These are phyloP conservation scores for Melampsora abietis-canadensis DNA, from an alignment of 1,284 basidiomycete species.

Conservation along the genomic window DNA sequence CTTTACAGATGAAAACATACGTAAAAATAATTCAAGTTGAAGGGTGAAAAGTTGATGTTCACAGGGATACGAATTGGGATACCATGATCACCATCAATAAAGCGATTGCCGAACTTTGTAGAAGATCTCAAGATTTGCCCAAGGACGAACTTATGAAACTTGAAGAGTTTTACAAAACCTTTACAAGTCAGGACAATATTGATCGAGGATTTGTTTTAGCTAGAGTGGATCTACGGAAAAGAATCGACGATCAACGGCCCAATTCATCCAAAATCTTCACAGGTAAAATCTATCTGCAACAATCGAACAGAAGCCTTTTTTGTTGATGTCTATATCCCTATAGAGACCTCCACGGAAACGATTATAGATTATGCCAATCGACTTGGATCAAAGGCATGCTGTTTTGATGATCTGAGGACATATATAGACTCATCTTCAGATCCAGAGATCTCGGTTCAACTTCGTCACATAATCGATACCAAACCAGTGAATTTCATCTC, in stretches of 20 bases:
- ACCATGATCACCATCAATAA: constrained; percentile 36
- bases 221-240: constrained; percentile 17
- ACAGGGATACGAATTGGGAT: constrained; percentile 34
- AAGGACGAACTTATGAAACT: constrained; percentile 17
- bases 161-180: constrained; percentile 8
- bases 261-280: no score
- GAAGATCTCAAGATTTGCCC: constrained; percentile 1
- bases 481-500: neutral
- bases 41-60: neutral
- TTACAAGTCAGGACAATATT: neutral
- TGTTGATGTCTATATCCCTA: neutral
- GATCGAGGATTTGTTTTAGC: constrained; percentile 35
- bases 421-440: constrained; percentile 55
- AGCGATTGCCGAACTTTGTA: no score
- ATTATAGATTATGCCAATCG: constrained; percentile 64
- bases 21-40: neutral
- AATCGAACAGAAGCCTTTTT: no score
- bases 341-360: constrained; percentile 54
- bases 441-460: constrained; percentile 29
- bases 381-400: constrained; percentile 75
- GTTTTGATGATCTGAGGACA: constrained; percentile 74
- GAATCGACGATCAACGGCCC: no score
- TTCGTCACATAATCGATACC: neutral
- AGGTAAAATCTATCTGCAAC: no score
- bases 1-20: neutral